Base-by-base conservation (phyloP, 495 filamentous ascomycete genomes). In the Penicillium waksmanii region DNA sequence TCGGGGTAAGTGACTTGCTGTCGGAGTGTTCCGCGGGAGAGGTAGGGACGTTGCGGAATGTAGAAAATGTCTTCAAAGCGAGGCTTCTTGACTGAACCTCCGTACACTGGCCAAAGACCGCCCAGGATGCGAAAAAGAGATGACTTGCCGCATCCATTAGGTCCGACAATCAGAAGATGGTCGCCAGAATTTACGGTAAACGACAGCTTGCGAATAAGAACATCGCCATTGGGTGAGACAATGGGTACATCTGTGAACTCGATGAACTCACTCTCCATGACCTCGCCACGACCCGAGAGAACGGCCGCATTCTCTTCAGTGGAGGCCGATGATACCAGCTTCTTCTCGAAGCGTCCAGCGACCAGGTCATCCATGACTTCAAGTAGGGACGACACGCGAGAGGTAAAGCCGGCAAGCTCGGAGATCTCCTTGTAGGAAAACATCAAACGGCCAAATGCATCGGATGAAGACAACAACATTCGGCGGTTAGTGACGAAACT, bases 1-100 rank as follows among this genome's bases (percentile, higher is more conserved):
- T 98, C 94, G 0, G 95, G 95, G 73, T 98, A 98, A 58, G 93
- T 97, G 62, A 98, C 91, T 68, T 98, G 95, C 72, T 98, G 93
- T 40, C 95, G 87, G 21, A 98, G 84, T 2, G 87, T 90, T 17
- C 95, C 95, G 27, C 90, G 85, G 31, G 89, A 93, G 2, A 98
- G 82, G 68, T 98, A 98, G 0, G 95, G 95, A 1, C 95, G 87
- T 69, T 98, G 95, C 0, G 95, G 95, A 66, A 98, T 96, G 76
- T 98, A 98, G 80, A 98, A 98, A 67, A 98, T 97, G 65, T 94
- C 89, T 46, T 87, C 84, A 62, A 91, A 91, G 0, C 88, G 86
- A 5, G 96, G 95, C 69, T 97, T 97, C 64, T 87, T 84, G 23
- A 98, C 95, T 1, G 82, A 89, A 38, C 95, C 95, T 57, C 95